Conservation (phyloP, 192 early-diverging fungal species). For the Coemansia reversa region DNA sequence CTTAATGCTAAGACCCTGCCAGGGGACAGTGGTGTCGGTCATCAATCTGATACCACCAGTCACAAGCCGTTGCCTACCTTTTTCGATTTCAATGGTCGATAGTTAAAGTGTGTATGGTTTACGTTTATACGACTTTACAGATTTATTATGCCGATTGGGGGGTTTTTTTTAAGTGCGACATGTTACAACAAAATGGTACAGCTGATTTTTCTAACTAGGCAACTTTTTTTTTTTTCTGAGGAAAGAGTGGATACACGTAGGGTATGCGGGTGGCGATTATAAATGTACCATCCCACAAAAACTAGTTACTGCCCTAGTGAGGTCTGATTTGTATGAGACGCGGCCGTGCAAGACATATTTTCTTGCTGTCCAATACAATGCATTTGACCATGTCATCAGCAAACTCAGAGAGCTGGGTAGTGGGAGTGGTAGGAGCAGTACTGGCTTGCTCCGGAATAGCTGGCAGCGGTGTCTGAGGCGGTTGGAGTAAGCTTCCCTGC, state of each 20-base stretch:
- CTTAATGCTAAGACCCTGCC: not conserved
- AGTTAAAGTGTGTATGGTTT: not conserved
- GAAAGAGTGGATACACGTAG: too few species aligned
- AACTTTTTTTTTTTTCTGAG: not conserved
- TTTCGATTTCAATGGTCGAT: slow-evolving; percentile 22
- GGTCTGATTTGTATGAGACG: slow-evolving; percentile 31
- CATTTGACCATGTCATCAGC: slow-evolving; percentile 10
- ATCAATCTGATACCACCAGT: not conserved
- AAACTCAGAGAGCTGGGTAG: not conserved
- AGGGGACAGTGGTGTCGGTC: slow-evolving; percentile 4
- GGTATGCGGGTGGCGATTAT: not conserved
- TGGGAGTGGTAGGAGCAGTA: not conserved
- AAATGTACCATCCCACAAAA: not conserved
- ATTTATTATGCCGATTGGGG: slow-evolving; percentile 1
- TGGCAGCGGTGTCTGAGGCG: slow-evolving; percentile 10
- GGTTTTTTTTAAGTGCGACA: not conserved
- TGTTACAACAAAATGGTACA: not conserved
- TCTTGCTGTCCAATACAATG: slow-evolving; percentile 43
- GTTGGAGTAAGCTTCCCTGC: slow-evolving; percentile 6
- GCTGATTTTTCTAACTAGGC: not conserved
- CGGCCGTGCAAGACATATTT: slow-evolving; percentile 40
- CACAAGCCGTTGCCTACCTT: slow-evolving; percentile 19
- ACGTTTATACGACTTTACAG: not conserved
- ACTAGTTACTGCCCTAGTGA: not conserved
- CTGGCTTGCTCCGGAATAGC: slow-evolving; percentile 3